Conservation (phyloP, 106 monocot species). For the Narthecium ossifragum region DNA sequence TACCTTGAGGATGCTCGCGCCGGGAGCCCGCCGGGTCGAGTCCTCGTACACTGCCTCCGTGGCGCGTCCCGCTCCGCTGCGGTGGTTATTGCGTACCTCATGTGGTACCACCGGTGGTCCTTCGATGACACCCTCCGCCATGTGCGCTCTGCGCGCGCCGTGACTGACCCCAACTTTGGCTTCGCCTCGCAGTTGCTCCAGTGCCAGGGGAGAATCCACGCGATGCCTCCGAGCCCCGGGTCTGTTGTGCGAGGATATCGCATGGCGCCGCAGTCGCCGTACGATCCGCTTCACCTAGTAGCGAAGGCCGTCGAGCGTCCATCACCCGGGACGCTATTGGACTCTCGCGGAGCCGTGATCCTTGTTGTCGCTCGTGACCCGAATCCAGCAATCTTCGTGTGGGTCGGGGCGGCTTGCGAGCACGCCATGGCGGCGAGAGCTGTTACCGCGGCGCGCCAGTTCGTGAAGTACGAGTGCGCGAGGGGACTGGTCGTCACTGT, state of each 20-base stretch:
- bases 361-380: conserved; percentile 52
- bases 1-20: conserved; percentile 50
- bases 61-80: conserved; percentile 75
- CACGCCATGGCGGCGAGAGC: conserved; percentile 42
- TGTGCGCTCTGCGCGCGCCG: conserved; percentile 45
- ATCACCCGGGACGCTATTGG: conserved; percentile 31
- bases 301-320: conserved; percentile 36
- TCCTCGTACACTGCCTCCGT: conserved; percentile 64
- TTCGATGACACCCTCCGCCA: conserved; percentile 54
- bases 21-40: conserved; percentile 19
- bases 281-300: conserved; percentile 71
- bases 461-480: conserved; percentile 56
- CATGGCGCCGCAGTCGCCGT: conserved; percentile 67
- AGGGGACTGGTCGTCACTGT: conserved; percentile 29
- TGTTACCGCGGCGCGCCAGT: conserved; percentile 38
- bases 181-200: conserved; percentile 73
- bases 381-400: conserved; percentile 46
- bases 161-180: conserved; percentile 70
- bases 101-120: conserved; percentile 42
- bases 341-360: conserved; percentile 70
- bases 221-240: conserved; percentile 19
- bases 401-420: conserved; percentile 53
- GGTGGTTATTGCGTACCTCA: conserved; percentile 68
- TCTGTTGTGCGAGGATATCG: conserved; percentile 24
- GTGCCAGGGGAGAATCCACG: conserved; percentile 37